Conservation (phyloP, 1,284 basidiomycete genomes). For the Schizophyllum commune region DNA sequence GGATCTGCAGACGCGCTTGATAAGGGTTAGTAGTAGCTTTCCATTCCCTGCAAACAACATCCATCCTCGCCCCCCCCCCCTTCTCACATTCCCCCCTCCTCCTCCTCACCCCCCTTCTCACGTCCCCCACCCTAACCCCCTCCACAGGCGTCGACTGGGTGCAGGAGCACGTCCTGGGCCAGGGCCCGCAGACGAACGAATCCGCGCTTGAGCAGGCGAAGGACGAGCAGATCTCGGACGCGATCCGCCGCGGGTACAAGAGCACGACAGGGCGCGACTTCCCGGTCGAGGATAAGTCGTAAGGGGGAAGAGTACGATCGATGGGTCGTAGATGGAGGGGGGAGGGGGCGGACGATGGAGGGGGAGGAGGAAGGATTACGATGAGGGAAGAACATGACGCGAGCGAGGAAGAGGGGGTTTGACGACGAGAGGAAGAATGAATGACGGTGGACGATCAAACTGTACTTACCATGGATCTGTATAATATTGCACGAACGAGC, state of each 20-base stretch:
- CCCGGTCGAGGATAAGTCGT: conserved; percentile 20
- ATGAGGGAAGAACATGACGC: no score
- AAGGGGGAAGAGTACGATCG: no score
- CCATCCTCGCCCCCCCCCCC: no score
- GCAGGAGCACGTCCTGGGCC: conserved; percentile 19
- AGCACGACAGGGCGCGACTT: conserved; percentile 22
- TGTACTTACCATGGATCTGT: no score
- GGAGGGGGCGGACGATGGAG: no score
- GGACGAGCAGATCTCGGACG: conserved; percentile 27
- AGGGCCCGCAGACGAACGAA: conserved; percentile 25
- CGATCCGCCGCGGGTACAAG: conserved; percentile 21
- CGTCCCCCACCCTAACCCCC: conserved; percentile 5
- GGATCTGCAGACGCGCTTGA: background rate
- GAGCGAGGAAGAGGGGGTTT: no score
- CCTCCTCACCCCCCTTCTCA: background rate
- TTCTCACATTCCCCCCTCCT: background rate
- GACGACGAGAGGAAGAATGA: no score
- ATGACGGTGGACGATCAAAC: no score
- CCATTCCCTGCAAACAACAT: no score
- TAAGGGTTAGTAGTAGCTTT: background rate
- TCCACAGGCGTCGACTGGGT: conserved; percentile 18
- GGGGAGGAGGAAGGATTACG: no score
- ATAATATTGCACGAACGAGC: no score
- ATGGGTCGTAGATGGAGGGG: no score
- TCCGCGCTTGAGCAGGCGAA: conserved; percentile 26